These are phyloP conservation scores for Drechslerella dactyloides DNA, from an alignment of 2,329 filamentous ascomycete genomes.

Conservation along the genomic window DNA sequence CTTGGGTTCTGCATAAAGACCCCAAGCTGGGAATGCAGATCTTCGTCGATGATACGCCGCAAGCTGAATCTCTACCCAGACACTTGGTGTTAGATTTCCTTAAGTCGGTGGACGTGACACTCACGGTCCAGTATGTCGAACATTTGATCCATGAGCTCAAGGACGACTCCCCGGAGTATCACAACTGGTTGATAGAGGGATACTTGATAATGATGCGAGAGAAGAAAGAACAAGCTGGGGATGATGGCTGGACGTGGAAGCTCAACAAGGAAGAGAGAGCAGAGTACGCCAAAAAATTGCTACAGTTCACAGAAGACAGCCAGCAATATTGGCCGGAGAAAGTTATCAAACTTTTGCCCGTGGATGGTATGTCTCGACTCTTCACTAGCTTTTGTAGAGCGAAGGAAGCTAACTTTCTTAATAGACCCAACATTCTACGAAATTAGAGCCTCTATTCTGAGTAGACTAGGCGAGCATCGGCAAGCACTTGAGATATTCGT, in stretches of 20 bases:
- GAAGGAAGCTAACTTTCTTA: conserved; percentile 42
- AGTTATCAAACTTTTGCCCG: conserved; percentile 77
- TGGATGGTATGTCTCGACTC: conserved; percentile 68
- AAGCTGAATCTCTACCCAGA: conserved; percentile 86
- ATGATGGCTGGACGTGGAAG: conserved; percentile 60
- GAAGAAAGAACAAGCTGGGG: conserved; percentile 57
- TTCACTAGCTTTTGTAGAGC: conserved; percentile 19
- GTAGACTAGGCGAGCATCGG: conserved; percentile 93
- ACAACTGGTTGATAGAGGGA: conserved; percentile 79
- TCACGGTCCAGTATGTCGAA: conserved; percentile 84
- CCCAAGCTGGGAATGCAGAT: conserved; percentile 85
- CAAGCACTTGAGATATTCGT: conserved; percentile 98
- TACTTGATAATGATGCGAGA: conserved; percentile 66
- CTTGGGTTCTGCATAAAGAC: conserved; percentile 79
- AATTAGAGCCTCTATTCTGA: conserved; percentile 84
- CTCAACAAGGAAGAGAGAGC: conserved; percentile 59
- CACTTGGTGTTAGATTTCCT: conserved; percentile 78
- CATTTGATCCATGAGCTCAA: conserved; percentile 88
- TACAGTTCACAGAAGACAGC: conserved; percentile 77
- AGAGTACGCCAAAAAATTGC: conserved; percentile 69
- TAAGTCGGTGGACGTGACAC: conserved; percentile 68
- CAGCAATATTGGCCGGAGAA: conserved; percentile 79
- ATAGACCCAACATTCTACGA: conserved; percentile 85
- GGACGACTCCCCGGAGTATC: conserved; percentile 82
- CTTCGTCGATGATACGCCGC: conserved; percentile 90